Evolutionary conservation across 768 basidiomycete species (phyloP).

Genomic region (Leccinum imitatum): DNA sequence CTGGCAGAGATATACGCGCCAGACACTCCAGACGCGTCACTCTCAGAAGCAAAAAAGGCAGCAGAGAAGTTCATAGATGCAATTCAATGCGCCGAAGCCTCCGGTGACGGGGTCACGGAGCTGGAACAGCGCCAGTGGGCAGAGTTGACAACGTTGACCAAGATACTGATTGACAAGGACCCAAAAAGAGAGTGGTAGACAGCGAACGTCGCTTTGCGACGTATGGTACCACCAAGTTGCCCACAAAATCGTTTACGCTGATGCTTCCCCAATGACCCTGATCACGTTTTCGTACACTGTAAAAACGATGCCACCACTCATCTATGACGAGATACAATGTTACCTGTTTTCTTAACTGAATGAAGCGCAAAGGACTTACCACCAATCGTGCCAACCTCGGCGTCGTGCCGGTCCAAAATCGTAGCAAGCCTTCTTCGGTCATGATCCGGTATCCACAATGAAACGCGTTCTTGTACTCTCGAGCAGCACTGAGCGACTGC

Average conservation of each 20-base stretch:
- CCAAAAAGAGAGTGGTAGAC: neutral
- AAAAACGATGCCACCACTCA: constrained; percentile 92
- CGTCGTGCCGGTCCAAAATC: constrained; percentile 97
- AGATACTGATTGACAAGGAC: constrained; percentile 14
- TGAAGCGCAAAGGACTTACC: constrained; percentile 43
- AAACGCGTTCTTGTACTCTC: constrained; percentile 89
- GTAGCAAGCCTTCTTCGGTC: constrained; percentile 86
- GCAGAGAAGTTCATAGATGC: constrained; percentile 14
- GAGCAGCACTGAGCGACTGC: constrained; percentile 85
- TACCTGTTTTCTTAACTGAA: neutral
- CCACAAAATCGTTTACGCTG: constrained; percentile 4
- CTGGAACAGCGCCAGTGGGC: constrained; percentile 21
- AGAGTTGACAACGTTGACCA: constrained; percentile 20
- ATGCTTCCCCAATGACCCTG: constrained; percentile 39
- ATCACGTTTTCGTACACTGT: constrained; percentile 88
- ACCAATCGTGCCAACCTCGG: constrained; percentile 84
- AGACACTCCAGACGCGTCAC: constrained; percentile 1
- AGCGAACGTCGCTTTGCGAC: neutral
- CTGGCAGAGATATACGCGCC: constrained; percentile 18
- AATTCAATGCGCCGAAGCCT: constrained; percentile 11
- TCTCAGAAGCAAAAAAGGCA: constrained; percentile 9
- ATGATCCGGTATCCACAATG: constrained; percentile 95
- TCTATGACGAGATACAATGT: constrained; percentile 39
- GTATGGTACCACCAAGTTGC: neutral
- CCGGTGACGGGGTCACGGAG: constrained; percentile 11